phyloP scores from a whole-genome alignment of 306 rosid species.

The Castanea mollissima region DNA sequence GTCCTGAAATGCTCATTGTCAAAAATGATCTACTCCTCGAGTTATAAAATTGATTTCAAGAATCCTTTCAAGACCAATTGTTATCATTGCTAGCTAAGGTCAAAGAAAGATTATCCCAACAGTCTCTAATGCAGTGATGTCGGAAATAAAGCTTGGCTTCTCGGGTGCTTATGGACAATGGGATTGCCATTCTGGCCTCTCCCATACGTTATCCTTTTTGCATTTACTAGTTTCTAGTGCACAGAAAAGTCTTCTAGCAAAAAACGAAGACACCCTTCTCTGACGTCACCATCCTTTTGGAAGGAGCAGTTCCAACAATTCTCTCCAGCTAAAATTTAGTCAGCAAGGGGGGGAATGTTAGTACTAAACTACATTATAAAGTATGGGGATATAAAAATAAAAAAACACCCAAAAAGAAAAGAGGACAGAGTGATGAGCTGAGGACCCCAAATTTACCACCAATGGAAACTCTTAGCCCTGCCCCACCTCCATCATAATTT shows the following conservation, averaged over 20 bases:
- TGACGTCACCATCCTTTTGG: slow-evolving; percentile 47
- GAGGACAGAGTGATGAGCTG: too few relatives aligned
- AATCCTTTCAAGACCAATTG: background rate
- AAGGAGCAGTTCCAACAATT: slow-evolving; percentile 47
- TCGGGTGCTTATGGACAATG: too few relatives aligned
- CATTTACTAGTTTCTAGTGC: too few relatives aligned
- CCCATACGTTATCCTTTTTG: too few relatives aligned
- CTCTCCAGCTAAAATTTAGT: slow-evolving; percentile 43
- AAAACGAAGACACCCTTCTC: slow-evolving; percentile 41
- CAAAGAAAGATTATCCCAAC: too few relatives aligned
- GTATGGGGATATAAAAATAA: background rate
- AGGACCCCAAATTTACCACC: too few relatives aligned
- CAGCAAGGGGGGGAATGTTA: background rate
- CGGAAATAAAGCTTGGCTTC: too few relatives aligned
- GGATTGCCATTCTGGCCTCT: too few relatives aligned
- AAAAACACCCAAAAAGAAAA: background rate
- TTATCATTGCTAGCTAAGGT: too few relatives aligned
- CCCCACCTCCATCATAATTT: too few relatives aligned
- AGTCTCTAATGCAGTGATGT: too few relatives aligned
- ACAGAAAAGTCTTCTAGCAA: slow-evolving; percentile 18
- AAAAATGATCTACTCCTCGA: background rate
- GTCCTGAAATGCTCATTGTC: background rate
- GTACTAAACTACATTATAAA: background rate
- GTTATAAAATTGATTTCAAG: background rate
- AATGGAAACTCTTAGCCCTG: too few relatives aligned